Evolutionary conservation across 2,329 filamentous ascomycete genomes (phyloP).

Genomic region (Colletotrichum sansevieriae): DNA sequence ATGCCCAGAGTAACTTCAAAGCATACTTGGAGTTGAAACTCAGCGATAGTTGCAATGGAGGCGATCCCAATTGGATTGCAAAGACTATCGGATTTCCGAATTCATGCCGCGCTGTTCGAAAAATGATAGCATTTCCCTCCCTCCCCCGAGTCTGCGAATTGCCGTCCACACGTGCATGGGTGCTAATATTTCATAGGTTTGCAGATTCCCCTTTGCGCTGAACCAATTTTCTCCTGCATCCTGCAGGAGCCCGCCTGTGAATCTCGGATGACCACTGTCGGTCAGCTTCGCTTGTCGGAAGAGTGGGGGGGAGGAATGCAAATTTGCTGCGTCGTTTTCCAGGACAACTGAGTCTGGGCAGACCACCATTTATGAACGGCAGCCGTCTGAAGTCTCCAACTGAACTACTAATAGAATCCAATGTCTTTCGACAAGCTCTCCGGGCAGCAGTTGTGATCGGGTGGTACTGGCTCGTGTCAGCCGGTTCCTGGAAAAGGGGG

Average conservation of each 20-base stretch:
- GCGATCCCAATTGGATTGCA: too few relatives aligned
- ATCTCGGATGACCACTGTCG: background rate
- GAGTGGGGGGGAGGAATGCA: background rate
- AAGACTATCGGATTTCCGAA: too few relatives aligned
- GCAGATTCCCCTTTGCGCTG: background rate
- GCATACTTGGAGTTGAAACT: too few relatives aligned
- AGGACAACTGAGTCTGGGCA: too few relatives aligned
- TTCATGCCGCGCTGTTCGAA: too few relatives aligned
- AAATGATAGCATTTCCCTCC: background rate
- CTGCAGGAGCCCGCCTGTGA: background rate
- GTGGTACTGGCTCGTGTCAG: slow-evolving; percentile 18
- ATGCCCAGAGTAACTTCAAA: too few relatives aligned
- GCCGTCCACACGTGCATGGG: slow-evolving; percentile 18
- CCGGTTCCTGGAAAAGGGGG: slow-evolving; percentile 16
- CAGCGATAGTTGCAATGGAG: too few relatives aligned
- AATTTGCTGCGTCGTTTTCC: too few relatives aligned
- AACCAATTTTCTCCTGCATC: slow-evolving; percentile 17
- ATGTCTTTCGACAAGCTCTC: background rate
- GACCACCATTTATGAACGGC: too few relatives aligned
- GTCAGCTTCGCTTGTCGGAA: background rate
- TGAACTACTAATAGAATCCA: too few relatives aligned
- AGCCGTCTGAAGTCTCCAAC: too few relatives aligned
- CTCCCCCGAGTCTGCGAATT: background rate
- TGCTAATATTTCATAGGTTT: slow-evolving; percentile 4
- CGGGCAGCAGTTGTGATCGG: slow-evolving; percentile 9